A percentile compares a stretch with the other conserved stretches of the same genome.
These are phyloP conservation scores for Colletotrichum endophyticum DNA, from an alignment of 2,329 filamentous ascomycete species.

Conservation along the genomic window DNA sequence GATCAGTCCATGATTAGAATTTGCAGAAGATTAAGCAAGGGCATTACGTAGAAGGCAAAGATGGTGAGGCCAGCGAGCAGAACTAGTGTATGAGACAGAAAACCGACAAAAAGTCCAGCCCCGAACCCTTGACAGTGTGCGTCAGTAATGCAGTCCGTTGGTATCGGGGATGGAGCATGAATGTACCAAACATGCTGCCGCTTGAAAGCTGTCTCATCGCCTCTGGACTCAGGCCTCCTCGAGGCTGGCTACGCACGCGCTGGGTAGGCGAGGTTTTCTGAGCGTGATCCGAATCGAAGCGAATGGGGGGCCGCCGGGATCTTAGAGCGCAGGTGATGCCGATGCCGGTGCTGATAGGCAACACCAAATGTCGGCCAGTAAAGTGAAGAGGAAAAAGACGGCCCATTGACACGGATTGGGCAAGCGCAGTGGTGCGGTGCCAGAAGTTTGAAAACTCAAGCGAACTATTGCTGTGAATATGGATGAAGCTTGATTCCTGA, in stretches of 20 bases:
- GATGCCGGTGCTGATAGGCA: slow-evolving; percentile 10
- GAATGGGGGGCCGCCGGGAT: neutral
- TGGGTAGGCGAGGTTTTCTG: neutral
- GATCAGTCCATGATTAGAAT: neutral
- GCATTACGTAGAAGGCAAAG: slow-evolving; percentile 63
- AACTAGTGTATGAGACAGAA: slow-evolving; percentile 75
- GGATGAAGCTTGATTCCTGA: neutral
- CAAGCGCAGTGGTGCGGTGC: neutral
- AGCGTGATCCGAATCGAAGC: neutral
- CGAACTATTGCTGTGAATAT: neutral
- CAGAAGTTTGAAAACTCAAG: neutral
- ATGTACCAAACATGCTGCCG: slow-evolving; percentile 12
- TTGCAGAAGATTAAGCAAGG: neutral
- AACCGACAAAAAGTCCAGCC: slow-evolving; percentile 68
- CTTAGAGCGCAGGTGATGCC: neutral
- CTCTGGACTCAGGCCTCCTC: slow-evolving; percentile 1
- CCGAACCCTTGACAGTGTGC: slow-evolving; percentile 55
- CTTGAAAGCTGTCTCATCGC: slow-evolving; percentile 15
- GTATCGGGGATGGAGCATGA: neutral
- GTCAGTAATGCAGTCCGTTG: too few relatives aligned
- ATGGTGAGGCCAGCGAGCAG: slow-evolving; percentile 70
- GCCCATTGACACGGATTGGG: neutral
- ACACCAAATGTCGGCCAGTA: neutral
- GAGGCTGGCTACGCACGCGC: neutral
- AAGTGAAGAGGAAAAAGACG: neutral